These are phyloP conservation scores for Cryptococcus sp. DNA, from an alignment of 1,284 basidiomycete genomes.

Conservation along the genomic window DNA sequence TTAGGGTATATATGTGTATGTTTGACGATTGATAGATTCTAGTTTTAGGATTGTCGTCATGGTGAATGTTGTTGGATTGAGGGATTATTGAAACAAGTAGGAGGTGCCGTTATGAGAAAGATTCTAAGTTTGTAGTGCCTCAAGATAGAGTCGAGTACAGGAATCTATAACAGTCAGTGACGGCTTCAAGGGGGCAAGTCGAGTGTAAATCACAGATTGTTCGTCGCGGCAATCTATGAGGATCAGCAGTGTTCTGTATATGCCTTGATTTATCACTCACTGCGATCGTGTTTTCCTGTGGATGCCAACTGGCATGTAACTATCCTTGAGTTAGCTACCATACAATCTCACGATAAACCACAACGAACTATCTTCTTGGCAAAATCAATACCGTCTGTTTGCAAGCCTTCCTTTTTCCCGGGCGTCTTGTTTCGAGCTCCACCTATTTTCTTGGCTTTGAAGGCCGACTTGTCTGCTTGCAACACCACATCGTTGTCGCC, in stretches of 20 bases:
- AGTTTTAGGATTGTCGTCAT: too few species aligned
- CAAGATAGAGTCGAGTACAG: constrained; percentile 46
- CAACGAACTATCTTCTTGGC: constrained; percentile 88
- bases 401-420: constrained; percentile 73
- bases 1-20: too few species aligned
- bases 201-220: constrained; percentile 66
- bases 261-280: constrained; percentile 52
- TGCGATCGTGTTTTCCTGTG: constrained; percentile 93
- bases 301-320: constrained; percentile 94
- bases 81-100: too few species aligned
- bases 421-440: constrained; percentile 75
- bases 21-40: too few species aligned
- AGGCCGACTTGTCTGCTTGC: constrained; percentile 98
- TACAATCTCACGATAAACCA: background rate
- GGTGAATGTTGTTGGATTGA: too few species aligned
- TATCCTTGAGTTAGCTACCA: constrained; percentile 6
- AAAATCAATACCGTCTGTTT: constrained; percentile 88
- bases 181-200: too few species aligned
- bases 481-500: constrained; percentile 85
- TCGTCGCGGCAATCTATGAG: constrained; percentile 83
- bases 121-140: background rate
- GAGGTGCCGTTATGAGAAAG: too few species aligned
- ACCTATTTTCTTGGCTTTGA: constrained; percentile 97
- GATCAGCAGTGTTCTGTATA: constrained; percentile 8
- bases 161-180: constrained; percentile 27